Conservation (phyloP, 306 rosid genomes). For the Vachellia pachyceras region DNA sequence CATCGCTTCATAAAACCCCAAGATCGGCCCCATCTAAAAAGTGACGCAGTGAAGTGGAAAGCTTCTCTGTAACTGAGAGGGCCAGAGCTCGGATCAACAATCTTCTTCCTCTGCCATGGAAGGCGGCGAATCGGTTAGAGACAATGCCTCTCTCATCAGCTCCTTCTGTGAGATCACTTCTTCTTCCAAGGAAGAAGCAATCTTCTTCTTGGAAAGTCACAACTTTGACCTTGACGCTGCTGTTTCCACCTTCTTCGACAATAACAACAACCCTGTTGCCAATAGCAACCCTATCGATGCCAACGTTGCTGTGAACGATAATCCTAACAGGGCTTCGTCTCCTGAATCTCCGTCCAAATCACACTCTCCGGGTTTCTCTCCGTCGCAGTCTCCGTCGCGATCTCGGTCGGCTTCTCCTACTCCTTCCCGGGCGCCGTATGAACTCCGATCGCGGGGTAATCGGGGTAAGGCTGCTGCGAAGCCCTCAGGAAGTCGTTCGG, state of each 20-base stretch:
- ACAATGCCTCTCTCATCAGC: slow-evolving; percentile 42
- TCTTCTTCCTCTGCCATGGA: too few species aligned
- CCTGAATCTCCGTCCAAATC: slow-evolving; percentile 44
- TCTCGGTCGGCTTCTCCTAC: slow-evolving; percentile 29
- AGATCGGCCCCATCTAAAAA: too few species aligned
- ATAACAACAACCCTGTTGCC: neutral
- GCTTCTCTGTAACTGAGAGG: too few species aligned
- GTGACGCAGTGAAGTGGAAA: too few species aligned
- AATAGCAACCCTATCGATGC: neutral
- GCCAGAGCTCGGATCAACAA: too few species aligned
- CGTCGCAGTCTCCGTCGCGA: slow-evolving; percentile 30
- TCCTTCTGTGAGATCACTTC: slow-evolving; percentile 91
- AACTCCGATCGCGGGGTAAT: slow-evolving; percentile 73
- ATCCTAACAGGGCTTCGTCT: slow-evolving; percentile 17
- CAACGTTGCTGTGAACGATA: neutral
- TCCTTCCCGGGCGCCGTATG: slow-evolving; percentile 64
- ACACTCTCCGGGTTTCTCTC: slow-evolving; percentile 20
- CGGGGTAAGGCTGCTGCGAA: slow-evolving; percentile 46
- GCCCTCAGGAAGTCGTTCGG: slow-evolving; percentile 57
- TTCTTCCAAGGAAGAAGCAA: slow-evolving; percentile 77
- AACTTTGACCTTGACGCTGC: slow-evolving; percentile 94
- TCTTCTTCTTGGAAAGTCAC: slow-evolving; percentile 85
- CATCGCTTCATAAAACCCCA: too few species aligned
- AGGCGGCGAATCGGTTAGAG: slow-evolving; percentile 14
- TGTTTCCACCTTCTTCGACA: slow-evolving; percentile 80